Percentiles rank a stretch among this genome's conserved stretches.
Conservation (phyloP, 768 basidiomycete species). For the Tephrocybe sp. region DNA sequence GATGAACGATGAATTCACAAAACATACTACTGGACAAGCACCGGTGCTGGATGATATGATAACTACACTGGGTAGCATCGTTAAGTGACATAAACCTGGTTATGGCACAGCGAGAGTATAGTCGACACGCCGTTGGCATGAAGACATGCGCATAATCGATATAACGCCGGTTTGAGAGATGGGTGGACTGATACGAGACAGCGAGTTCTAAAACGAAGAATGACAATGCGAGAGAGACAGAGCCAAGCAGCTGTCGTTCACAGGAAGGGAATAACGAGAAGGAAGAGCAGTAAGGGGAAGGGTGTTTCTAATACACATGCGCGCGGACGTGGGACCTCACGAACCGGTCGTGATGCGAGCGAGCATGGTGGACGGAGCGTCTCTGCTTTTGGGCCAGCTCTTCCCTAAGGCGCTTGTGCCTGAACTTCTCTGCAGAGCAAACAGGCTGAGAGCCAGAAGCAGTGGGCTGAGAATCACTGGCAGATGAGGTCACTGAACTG, state of each 20-base stretch:
- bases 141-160: slow-evolving; percentile 9
- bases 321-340: slow-evolving; percentile 9
- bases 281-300: too few species aligned
- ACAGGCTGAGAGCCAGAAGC: not conserved
- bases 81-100: slow-evolving; percentile 4
- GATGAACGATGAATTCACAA: not conserved
- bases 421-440: slow-evolving; percentile 16
- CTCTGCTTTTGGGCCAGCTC: slow-evolving; percentile 6
- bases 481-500: slow-evolving; percentile 2
- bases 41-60: slow-evolving; percentile 2
- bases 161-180: not conserved
- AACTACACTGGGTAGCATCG: slow-evolving; percentile 11
- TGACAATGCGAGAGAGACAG: not conserved
- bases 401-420: slow-evolving; percentile 15
- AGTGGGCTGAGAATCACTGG: not conserved
- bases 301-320: slow-evolving; percentile 5
- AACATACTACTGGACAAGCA: slow-evolving; percentile 5
- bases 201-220: not conserved
- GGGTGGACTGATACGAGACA: not conserved
- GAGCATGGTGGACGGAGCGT: slow-evolving; percentile 12
- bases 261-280: not conserved
- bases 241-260: not conserved
- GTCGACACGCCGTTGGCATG: slow-evolving; percentile 9
- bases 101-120: not conserved
- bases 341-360: slow-evolving; percentile 12